Base-by-base conservation (phyloP, 2,329 filamentous ascomycete genomes). In the Huntiella decipiens region DNA sequence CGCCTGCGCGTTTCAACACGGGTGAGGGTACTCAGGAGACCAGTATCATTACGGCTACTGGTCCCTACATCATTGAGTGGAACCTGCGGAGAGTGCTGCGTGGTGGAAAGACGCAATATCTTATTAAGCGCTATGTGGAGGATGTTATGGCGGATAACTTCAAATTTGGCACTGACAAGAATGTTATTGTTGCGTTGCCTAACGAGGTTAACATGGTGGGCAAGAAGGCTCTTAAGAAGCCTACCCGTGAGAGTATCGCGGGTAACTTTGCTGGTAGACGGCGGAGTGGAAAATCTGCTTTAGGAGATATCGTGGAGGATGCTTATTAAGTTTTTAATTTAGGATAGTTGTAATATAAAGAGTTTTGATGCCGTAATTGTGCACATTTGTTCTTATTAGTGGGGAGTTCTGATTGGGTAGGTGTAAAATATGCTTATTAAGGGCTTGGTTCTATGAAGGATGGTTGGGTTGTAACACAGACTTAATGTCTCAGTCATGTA, bases 151-250 rank as follows among this genome's bases (percentile, higher is more conserved):
- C 91, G 3, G 91, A 98, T 60, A 93, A 98, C 60, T 98, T 98
- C 76, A 86, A 91, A 56, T 98, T 86, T 57, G 88, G 88, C 40
- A 87, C 80, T 4, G 91, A 98, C 62, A 93, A 94, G 73, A 95
- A 95, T 56, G 85, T 98, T 55, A 94, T 98, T 56, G 88, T 98
- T 33, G 91, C 91, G 1, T 66, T 98, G 52, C 87, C 91, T 2
- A 94, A 98, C 58, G 87, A 96, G 61, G 91, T 98, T 54, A 92
- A 95, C 62, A 96, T 96, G 87, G 84, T 98, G 10, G 81, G 79
- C 39, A 87, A 88, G 62, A 74, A 80, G 54, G 79, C 77, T 48
- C 73, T 98, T 57, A 84, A 84, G 68, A 79, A 79, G 56, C 86
- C 88, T 1, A 96, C 91, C 1, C 70, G 91, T 34, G 86, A 98